Percentiles rank a stretch among this genome's conserved stretches.
These are phyloP conservation scores for Handroanthus guayacan DNA, from an alignment of 257 asterid species.

Conservation along the genomic window DNA sequence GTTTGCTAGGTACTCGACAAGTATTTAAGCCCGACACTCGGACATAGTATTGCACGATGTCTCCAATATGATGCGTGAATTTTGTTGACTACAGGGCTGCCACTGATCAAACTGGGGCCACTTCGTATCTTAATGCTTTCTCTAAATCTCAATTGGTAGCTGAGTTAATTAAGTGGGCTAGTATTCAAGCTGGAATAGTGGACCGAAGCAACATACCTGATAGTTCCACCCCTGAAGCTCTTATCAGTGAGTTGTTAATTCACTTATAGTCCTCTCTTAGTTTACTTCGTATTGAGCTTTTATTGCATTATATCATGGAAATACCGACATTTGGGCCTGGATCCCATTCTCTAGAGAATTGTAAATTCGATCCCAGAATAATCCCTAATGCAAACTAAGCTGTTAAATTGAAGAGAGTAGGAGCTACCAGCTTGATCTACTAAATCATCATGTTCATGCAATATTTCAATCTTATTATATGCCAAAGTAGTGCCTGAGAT, in stretches of 20 bases:
- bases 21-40: constrained; percentile 21
- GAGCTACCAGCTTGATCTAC: constrained; percentile 5
- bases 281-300: constrained; percentile 21
- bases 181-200: constrained; percentile 46
- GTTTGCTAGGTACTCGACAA: constrained; percentile 63
- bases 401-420: not conserved
- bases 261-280: constrained; percentile 4
- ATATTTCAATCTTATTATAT: constrained; percentile 2
- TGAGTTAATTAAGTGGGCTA: constrained; percentile 64
- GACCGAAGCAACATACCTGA: constrained; percentile 42
- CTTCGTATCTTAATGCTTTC: constrained; percentile 66
- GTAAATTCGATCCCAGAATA: constrained; percentile 7
- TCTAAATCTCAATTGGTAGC: constrained; percentile 56
- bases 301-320: constrained; percentile 12
- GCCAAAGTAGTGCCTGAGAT: constrained; percentile 4
- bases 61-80: constrained; percentile 32
- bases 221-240: constrained; percentile 58
- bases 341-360: not conserved
- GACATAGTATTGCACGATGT: constrained; percentile 28
- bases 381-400: not conserved
- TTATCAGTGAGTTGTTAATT: constrained; percentile 67
- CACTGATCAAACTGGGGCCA: constrained; percentile 54
- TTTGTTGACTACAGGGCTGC: constrained; percentile 58
- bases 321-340: not conserved
- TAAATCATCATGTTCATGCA: constrained; percentile 14